Conservation (phyloP, 768 basidiomycete genomes). For the Guyanaporus albipodus region DNA sequence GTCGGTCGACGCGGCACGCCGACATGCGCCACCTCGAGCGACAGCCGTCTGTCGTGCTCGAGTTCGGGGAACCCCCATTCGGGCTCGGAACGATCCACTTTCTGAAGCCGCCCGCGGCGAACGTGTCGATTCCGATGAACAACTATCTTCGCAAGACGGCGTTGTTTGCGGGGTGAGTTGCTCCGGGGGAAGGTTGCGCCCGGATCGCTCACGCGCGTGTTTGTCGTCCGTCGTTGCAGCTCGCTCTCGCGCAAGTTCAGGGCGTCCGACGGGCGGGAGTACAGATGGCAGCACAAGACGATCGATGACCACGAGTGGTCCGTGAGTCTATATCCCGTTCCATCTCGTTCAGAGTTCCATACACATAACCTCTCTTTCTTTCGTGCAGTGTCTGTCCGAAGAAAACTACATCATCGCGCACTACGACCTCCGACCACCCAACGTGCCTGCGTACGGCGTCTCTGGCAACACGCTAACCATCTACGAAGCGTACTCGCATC, state of each 20-base stretch:
- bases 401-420: conserved; percentile 59
- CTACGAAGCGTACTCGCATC: conserved; percentile 48
- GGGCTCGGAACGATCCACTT: conserved; percentile 60
- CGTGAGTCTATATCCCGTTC: too few species aligned
- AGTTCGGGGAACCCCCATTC: conserved; percentile 51
- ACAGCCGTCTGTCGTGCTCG: conserved; percentile 54
- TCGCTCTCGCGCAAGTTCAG: conserved; percentile 66
- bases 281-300: conserved; percentile 59
- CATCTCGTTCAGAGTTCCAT: too few species aligned
- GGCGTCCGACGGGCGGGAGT: conserved; percentile 67
- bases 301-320: conserved; percentile 68
- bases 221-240: too few species aligned
- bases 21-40: conserved; percentile 49
- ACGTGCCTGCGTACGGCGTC: conserved; percentile 52
- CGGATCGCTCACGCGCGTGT: too few species aligned
- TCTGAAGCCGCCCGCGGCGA: conserved; percentile 35
- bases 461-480: conserved; percentile 63
- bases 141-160: conserved; percentile 61
- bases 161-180: conserved; percentile 63
- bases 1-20: conserved; percentile 57
- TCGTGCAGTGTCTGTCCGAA: conserved; percentile 48
- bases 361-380: too few species aligned
- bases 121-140: conserved; percentile 52
- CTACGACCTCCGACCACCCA: conserved; percentile 56
- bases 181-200: too few species aligned